Evolutionary conservation across 129 eudicot species (phyloP).

Genomic region (Pittosporum tobira): DNA sequence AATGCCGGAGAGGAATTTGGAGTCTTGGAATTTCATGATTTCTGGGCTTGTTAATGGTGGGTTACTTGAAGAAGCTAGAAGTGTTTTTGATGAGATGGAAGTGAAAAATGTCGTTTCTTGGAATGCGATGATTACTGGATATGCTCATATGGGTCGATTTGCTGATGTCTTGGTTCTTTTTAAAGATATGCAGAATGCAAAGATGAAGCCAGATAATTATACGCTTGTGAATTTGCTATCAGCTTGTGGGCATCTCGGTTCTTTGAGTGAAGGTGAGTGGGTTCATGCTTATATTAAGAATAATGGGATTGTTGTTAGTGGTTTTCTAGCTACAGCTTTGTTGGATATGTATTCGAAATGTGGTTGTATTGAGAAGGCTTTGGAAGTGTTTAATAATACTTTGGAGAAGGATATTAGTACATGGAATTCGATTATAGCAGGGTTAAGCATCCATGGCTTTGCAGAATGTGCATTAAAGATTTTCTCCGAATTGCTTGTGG

Average conservation of each 20-base stretch:
- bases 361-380: constrained; percentile 38
- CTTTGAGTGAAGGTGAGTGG: constrained; percentile 44
- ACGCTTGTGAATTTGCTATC: constrained; percentile 34
- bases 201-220: constrained; percentile 29
- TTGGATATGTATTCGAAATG: constrained; percentile 47
- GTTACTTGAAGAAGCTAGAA: constrained; percentile 27
- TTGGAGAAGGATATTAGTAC: constrained; percentile 35
- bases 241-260: constrained; percentile 31
- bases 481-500: constrained; percentile 21
- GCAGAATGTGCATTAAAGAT: constrained; percentile 19
- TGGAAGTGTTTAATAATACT: constrained; percentile 25
- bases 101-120: constrained; percentile 40
- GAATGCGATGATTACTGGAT: constrained; percentile 39
- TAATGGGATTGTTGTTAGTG: constrained; percentile 20
- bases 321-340: constrained; percentile 40
- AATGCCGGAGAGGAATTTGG: constrained; percentile 38
- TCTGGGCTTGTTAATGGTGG: constrained; percentile 33
- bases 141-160: constrained; percentile 22
- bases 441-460: constrained; percentile 27
- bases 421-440: constrained; percentile 38
- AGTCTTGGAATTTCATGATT: constrained; percentile 48
- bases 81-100: constrained; percentile 30
- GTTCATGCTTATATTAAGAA: constrained; percentile 23
- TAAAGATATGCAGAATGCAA: constrained; percentile 26
- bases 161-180: constrained; percentile 35